Base-by-base conservation (phyloP, 164 flowering plant species). In the Saururus chinensis region DNA sequence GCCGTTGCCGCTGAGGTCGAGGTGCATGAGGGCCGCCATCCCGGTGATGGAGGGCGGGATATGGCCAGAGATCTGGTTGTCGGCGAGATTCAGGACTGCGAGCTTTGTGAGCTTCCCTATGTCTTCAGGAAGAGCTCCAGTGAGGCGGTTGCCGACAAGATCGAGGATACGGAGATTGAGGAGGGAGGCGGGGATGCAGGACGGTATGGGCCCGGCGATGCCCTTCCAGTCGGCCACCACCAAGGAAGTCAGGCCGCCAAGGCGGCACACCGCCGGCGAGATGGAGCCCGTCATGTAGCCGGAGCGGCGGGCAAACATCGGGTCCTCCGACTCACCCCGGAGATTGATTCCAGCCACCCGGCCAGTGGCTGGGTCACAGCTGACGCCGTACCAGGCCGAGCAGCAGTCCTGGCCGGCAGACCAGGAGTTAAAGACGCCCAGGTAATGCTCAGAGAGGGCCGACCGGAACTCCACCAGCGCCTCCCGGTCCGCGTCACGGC, bases 321-420 rank as follows among this genome's bases (percentile, higher is more conserved):
- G 93, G 24, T 89, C 95, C 65, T 89, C 92, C 2, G 95, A 82
- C 66, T 89, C 95, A 49, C 96, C 98, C 0, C 98, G 83, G 40
- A 92, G 86, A 74, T 66, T 83, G 58, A 92, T 75, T 49, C 82
- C 98, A 26, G 86, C 89, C 35, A 92, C 95, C 9, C 81, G 84
- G 64, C 62, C 68, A 10, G 70, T 71, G 11, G 58, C 70, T 16
- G 82, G 80, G 75, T 92, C 95, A 75, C 98, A 92, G 68, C 80
- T 79, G 22, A 92, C 75, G 40, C 98, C 98, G 74, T 86, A 74
- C 98, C 98, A 92, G 42, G 71, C 63, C 63, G 71, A 68, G 72
- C 96, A 88, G 49, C 98, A 92, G 65, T 88, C 85, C 53, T 14
- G 7, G 53, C 96, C 98, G 9, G 72, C 79, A 11, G 42, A 6